A percentile compares a stretch with the other conserved stretches of the same genome.
These are phyloP conservation scores for Chlamydomonas asymmetrica DNA, from an alignment of 139 green algal species.

Conservation along the genomic window DNA sequence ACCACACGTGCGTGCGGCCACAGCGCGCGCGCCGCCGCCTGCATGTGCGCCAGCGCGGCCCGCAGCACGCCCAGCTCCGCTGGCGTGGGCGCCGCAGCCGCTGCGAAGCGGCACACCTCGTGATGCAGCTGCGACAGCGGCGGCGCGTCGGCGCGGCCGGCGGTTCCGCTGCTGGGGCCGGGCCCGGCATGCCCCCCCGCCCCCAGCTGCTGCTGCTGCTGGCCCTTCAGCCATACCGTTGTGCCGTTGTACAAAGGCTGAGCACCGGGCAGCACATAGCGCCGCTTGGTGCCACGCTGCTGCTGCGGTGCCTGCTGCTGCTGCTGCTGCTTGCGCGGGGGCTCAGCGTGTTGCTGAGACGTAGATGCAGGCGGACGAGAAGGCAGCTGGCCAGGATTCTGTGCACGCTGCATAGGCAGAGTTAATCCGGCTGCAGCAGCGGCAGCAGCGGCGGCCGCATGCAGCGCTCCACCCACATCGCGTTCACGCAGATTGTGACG, in stretches of 20 bases:
- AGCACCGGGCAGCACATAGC: slow-evolving; percentile 29
- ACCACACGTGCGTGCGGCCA: slow-evolving; percentile 56
- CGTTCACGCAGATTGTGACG: too few relatives aligned
- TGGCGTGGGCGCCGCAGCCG: slow-evolving; percentile 31
- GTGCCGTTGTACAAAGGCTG: slow-evolving; percentile 13
- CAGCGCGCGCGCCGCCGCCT: slow-evolving; percentile 26
- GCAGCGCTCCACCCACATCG: too few relatives aligned
- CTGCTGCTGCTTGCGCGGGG: too few relatives aligned
- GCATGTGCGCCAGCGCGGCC: slow-evolving; percentile 39
- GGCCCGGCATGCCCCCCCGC: neutral
- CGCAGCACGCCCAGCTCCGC: slow-evolving; percentile 41
- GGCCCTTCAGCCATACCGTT: too few relatives aligned
- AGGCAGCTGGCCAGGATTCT: too few relatives aligned
- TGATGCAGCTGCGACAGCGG: slow-evolving; percentile 29
- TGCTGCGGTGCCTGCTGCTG: too few relatives aligned
- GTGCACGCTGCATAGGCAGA: too few relatives aligned
- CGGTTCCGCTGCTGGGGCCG: neutral
- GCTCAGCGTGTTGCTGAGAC: too few relatives aligned
- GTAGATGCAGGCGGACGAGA: too few relatives aligned
- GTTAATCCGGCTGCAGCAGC: too few relatives aligned
- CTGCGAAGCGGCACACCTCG: slow-evolving; percentile 55
- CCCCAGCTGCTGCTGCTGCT: slow-evolving; percentile 5
- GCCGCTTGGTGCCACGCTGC: too few relatives aligned
- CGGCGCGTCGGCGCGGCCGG: neutral
- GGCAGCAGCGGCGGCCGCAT: too few relatives aligned